Evolutionary conservation across 1,139 yeast genomes (phyloP).

Genomic region (Kodamaea suecica): DNA sequence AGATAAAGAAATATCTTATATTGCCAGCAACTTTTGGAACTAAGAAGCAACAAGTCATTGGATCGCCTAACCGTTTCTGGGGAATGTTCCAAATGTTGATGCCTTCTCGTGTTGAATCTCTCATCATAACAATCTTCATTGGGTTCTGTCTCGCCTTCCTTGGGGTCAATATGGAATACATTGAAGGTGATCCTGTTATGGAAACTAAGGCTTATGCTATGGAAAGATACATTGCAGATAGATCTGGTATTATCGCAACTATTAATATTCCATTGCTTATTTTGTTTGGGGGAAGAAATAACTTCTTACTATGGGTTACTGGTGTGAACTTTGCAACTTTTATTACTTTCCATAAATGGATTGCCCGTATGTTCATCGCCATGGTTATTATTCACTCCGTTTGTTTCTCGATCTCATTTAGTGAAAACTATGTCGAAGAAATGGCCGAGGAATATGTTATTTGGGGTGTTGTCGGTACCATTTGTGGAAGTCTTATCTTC

Average conservation of each 20-base stretch:
- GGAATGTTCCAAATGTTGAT: slow-evolving; percentile 18
- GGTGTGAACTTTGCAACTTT: slow-evolving; percentile 61
- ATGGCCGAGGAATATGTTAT: slow-evolving; percentile 21
- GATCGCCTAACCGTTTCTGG: slow-evolving; percentile 8
- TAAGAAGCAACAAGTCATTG: slow-evolving; percentile 17
- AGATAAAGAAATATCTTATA: slow-evolving; percentile 18
- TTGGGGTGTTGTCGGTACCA: slow-evolving; percentile 31
- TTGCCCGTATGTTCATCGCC: slow-evolving; percentile 46
- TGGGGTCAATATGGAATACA: slow-evolving; percentile 18
- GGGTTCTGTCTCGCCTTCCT: background rate
- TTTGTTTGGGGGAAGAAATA: slow-evolving; percentile 61
- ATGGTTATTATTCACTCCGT: slow-evolving; percentile 39
- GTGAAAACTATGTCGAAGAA: slow-evolving; percentile 3
- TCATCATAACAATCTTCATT: slow-evolving; percentile 18
- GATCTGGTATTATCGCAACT: slow-evolving; percentile 58
- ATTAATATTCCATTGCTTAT: slow-evolving; percentile 51
- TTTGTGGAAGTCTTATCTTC: slow-evolving; percentile 31
- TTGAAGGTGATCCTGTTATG: slow-evolving; percentile 31
- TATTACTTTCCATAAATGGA: slow-evolving; percentile 59
- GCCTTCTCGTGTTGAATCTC: slow-evolving; percentile 13
- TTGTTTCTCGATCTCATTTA: slow-evolving; percentile 23
- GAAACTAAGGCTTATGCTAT: slow-evolving; percentile 15
- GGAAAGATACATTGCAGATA: slow-evolving; percentile 44
- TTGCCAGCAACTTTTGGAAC: slow-evolving; percentile 26
- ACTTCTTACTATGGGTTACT: slow-evolving; percentile 52